These are phyloP conservation scores for Geotrichum carabidarum DNA, from an alignment of 1,139 yeast species.

Conservation along the genomic window DNA sequence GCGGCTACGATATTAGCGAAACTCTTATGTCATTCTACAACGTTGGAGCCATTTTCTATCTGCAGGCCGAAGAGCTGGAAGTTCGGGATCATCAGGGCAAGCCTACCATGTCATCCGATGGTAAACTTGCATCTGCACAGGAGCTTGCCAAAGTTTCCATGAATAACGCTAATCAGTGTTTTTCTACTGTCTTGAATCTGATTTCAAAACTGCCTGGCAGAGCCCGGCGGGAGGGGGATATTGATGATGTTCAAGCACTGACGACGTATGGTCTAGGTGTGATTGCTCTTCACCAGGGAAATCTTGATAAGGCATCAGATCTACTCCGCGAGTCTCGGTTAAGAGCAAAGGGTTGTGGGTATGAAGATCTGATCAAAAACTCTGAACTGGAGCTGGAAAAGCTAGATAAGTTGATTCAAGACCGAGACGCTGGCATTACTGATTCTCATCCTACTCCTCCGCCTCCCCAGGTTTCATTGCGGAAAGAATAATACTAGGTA, in stretches of 20 bases:
- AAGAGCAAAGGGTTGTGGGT: slow-evolving; percentile 64
- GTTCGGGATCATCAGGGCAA: slow-evolving; percentile 40
- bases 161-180: slow-evolving; percentile 22
- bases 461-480: not conserved
- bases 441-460: not conserved
- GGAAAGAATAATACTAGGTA: not conserved
- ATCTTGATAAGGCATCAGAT: slow-evolving; percentile 55
- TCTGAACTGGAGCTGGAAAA: slow-evolving; percentile 62
- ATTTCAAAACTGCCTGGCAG: slow-evolving; percentile 49
- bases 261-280: slow-evolving; percentile 86
- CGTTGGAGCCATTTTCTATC: slow-evolving; percentile 63
- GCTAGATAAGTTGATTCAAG: slow-evolving; percentile 34
- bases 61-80: slow-evolving; percentile 66
- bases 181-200: slow-evolving; percentile 45
- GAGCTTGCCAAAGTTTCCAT: slow-evolving; percentile 12
- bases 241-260: slow-evolving; percentile 66
- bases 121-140: slow-evolving; percentile 23
- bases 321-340: slow-evolving; percentile 64
- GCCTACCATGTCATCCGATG: slow-evolving; percentile 27
- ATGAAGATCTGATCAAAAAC: slow-evolving; percentile 56
- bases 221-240: slow-evolving; percentile 42
- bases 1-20: slow-evolving; percentile 64
- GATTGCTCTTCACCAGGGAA: slow-evolving; percentile 54
- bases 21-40: slow-evolving; percentile 60
- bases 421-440: slow-evolving; percentile 1